Base-by-base conservation (phyloP, 208 protist species). In the Leishmania amazonensis region DNA sequence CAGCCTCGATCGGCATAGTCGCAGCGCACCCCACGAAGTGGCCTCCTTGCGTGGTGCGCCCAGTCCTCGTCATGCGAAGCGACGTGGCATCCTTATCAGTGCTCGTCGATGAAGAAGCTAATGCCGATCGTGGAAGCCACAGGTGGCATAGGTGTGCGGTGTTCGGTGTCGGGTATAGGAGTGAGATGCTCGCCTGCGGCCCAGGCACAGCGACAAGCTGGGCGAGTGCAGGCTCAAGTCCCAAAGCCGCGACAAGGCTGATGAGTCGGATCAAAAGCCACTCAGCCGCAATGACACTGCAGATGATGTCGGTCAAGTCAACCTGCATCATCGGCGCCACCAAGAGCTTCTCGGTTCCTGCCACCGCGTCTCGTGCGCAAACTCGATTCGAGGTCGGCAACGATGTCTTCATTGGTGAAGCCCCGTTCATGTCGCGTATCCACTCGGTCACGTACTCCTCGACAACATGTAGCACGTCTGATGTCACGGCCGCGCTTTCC, bases 251-350 rank as follows among this genome's bases (percentile, higher is more conserved):
- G 49, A 82, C 53, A 21, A 86, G 67, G 42, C 73, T 64, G 0
- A 73, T 67, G 5, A 86, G 6, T n/a, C 73, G 78, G 15, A 80
- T 51, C 72, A 83, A 24, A n/a, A 86, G 83, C 78, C 83, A 86
- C 67, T 78, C 83, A 21, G 74, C 83, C 42, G 80, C 78, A 24
- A 86, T 47, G 9, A 86, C 83, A 21, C 73, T 83, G 65, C 78
- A 72, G n/a, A 65, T 9, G 6, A 58, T 60, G 21, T 76, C 60
- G n/a, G 83, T 83, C 57, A 86, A 15, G 58, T 86, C 83, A 38
- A 81, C 71, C 15, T 58, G 2, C 60, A 84, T 21, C 9, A 58
- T 47, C 68, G 53, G 68, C 21, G 17, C 19, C 68, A 13, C 2
- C 45, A 77, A 54, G 24, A 72, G 76, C n/a, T 49, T 45, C 28